A percentile compares a stretch with the other conserved stretches of the same genome.
Evolutionary conservation across 208 protist genomes (phyloP).

Genomic region (Leptomonas pyrrhocoris): DNA sequence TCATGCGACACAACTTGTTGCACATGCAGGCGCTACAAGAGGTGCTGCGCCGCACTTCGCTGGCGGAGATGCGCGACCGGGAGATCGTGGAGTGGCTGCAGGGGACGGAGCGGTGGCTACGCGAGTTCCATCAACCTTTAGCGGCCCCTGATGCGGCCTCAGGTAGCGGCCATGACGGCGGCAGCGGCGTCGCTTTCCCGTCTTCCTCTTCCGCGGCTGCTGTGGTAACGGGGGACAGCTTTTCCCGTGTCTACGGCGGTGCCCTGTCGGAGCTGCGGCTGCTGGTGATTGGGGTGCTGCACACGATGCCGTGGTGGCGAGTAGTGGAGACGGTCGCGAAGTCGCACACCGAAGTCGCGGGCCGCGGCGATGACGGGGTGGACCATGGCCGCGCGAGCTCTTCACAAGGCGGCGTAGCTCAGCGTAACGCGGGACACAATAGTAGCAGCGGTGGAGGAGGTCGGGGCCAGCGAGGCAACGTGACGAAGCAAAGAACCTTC

Average conservation of each 20-base stretch:
- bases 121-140: constrained; percentile 16
- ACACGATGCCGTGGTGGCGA: constrained; percentile 86
- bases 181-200: neutral
- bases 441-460: neutral
- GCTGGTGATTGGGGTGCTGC: constrained; percentile 72
- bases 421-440: neutral
- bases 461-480: neutral
- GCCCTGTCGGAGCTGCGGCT: constrained; percentile 55
- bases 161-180: neutral
- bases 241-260: constrained; percentile 19
- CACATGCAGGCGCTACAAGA: constrained; percentile 61
- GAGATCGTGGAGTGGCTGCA: constrained; percentile 73
- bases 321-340: constrained; percentile 55
- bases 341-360: neutral
- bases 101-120: constrained; percentile 55
- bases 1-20: constrained; percentile 20
- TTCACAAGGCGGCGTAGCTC: no score
- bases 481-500: neutral
- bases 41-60: constrained; percentile 66
- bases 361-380: neutral
- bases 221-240: constrained; percentile 1
- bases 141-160: neutral
- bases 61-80: constrained; percentile 76
- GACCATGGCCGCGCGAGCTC: no score
- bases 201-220: neutral